Base-by-base conservation (phyloP, 352 stramenopile species). In the Blastocystis sp. region DNA sequence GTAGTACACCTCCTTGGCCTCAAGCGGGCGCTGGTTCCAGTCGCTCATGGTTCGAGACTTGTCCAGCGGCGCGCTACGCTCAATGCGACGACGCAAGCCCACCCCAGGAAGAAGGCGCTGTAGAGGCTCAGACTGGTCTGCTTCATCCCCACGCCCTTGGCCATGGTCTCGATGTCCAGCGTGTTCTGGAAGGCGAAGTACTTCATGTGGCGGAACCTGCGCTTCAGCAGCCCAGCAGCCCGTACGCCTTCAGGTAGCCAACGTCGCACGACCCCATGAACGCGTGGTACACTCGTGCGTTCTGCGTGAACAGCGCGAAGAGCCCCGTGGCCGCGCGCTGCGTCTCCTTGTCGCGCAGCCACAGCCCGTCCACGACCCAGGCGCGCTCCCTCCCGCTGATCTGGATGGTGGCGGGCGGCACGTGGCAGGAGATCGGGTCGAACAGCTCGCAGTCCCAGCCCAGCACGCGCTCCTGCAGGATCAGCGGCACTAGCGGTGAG, bases 281-380 rank as follows among this genome's bases (percentile, higher is more conserved):
- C n/a, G 66, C 42, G 40, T 81, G 48, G 28, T 1, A 64, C 21
- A 66, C 3, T 19, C 38, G 14, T 7, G 6, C 3, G 60, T 65
- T 64, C 0, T 65, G 3, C 24, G 66, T 17, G 11, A 81, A 66
- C 4, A 28, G 24, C 10, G 17, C 42, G 21, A 63, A 81, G 28
- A 63, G 24, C 54, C 4, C 14, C 28, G 34, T 65, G 19, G 28
- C 43, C 60, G 64, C 28, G 28, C 28, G 28, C 28, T 34, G 28
- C 28, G 28, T 34, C 28, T 34, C 28, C 28, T 34, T 34, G 48
- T 24, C 17, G 7, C 0, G 4, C 60, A 81, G n/a, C 71, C 71
- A 81, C 3, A 81, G 10, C 38, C 71, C 71, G 60, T 81, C 71
- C 28, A 81, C 42, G 17, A 81, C 66, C 71, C 71, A 81, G 38